These are phyloP conservation scores for Puccinia hordei DNA, from an alignment of 1,284 basidiomycete species.

Conservation along the genomic window DNA sequence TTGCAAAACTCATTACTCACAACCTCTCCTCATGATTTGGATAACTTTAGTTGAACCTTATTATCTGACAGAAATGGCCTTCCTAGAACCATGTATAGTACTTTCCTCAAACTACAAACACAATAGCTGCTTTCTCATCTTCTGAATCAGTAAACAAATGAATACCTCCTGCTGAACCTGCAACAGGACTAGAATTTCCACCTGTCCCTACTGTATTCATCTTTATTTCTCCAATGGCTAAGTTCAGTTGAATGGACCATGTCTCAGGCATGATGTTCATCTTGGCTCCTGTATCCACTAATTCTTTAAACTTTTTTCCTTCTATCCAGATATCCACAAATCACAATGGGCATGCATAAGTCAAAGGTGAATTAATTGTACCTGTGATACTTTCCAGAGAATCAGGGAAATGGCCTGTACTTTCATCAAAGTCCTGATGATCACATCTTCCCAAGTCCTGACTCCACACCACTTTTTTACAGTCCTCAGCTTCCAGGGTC, in stretches of 20 bases:
- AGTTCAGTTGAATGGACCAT: background rate
- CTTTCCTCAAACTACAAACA: background rate
- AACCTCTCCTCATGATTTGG: background rate
- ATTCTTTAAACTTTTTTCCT: background rate
- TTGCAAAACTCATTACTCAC: conserved; percentile 1
- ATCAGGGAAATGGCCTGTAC: no score
- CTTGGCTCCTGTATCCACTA: conserved; percentile 1
- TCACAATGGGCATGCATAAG: background rate
- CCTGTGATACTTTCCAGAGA: no score
- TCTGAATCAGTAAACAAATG: background rate
- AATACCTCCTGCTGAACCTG: background rate
- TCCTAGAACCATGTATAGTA: background rate
- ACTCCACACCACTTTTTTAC: no score
- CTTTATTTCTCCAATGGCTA: background rate
- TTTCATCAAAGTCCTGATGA: no score
- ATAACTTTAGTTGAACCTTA: background rate
- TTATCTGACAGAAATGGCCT: background rate
- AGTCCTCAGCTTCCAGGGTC: no score
- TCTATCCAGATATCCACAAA: conserved; percentile 7
- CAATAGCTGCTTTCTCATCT: background rate
- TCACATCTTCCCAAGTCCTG: no score
- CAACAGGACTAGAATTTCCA: background rate
- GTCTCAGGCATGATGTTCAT: conserved; percentile 3
- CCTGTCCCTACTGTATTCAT: conserved; percentile 4
- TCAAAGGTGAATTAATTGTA: no score